Conservation (phyloP, 345 rosid species). For the Cardamine occulta region DNA sequence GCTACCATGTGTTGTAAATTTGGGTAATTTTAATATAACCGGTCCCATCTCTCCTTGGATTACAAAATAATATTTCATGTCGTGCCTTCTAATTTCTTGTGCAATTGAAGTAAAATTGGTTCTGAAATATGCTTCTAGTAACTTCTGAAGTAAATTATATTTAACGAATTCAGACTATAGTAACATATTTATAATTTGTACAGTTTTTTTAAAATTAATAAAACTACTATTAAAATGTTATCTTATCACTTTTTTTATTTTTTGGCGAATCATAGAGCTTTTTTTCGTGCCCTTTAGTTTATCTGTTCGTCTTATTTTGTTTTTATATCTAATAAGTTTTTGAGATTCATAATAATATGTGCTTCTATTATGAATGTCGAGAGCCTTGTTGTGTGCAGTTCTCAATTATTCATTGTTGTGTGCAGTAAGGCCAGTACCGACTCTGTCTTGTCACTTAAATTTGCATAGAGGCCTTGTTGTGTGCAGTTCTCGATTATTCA, state of each 20-base stretch:
- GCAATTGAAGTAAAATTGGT: background rate
- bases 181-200: background rate
- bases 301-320: background rate
- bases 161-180: too few species aligned
- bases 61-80: background rate
- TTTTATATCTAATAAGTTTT: background rate
- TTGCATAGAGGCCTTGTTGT: constrained; percentile 20
- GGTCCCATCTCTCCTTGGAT: background rate
- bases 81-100: background rate
- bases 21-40: background rate
- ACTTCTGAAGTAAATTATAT: too few species aligned
- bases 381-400: background rate
- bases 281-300: background rate
- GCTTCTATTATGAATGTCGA: background rate
- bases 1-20: constrained; percentile 24
- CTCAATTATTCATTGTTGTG: constrained; percentile 9
- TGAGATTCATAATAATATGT: background rate
- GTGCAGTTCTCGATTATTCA: too few species aligned
- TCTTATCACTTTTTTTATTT: background rate
- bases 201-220: too few species aligned
- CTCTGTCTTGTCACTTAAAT: constrained; percentile 13
- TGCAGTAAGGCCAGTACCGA: background rate
- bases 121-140: background rate
- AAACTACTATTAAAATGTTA: too few species aligned
- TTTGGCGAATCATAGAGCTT: background rate